These are phyloP conservation scores for Dactylella cylindrospora DNA, from an alignment of 2,329 filamentous ascomycete species.

Conservation along the genomic window DNA sequence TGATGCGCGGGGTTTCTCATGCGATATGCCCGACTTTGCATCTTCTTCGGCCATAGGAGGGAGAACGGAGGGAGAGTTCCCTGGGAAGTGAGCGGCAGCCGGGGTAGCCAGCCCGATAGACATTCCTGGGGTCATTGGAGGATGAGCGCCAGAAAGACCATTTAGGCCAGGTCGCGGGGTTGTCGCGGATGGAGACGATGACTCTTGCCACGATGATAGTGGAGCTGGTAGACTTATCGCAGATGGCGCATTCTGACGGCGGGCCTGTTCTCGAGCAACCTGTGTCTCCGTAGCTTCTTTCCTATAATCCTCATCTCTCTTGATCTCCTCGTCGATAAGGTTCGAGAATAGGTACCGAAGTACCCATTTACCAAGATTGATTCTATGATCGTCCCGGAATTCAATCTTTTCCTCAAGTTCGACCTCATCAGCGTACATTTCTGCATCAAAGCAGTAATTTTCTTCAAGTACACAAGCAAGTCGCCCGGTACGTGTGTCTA, in stretches of 20 bases:
- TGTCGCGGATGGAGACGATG: slow-evolving; percentile 53
- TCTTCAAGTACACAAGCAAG: slow-evolving; percentile 88
- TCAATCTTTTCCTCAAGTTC: slow-evolving; percentile 71
- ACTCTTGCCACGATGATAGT: slow-evolving; percentile 27
- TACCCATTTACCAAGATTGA: slow-evolving; percentile 97
- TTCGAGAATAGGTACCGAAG: slow-evolving; percentile 87
- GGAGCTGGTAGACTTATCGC: slow-evolving; percentile 62
- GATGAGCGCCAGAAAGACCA: slow-evolving; percentile 58
- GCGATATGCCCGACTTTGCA: slow-evolving; percentile 49
- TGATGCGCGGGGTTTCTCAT: slow-evolving; percentile 56
- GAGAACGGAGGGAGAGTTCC: slow-evolving; percentile 52
- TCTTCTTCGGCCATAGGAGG: slow-evolving; percentile 58
- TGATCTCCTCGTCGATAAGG: slow-evolving; percentile 86
- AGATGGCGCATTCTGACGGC: slow-evolving; percentile 61
- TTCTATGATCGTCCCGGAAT: slow-evolving; percentile 90
- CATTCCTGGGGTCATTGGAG: slow-evolving; percentile 71
- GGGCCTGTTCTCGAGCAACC: slow-evolving; percentile 62
- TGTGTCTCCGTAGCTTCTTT: slow-evolving; percentile 65
- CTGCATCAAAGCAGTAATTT: slow-evolving; percentile 95
- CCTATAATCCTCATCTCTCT: slow-evolving; percentile 74
- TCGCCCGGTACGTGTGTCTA: slow-evolving; percentile 89
- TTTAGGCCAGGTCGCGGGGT: slow-evolving; percentile 64
- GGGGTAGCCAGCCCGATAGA: slow-evolving; percentile 78
- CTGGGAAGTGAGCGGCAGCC: slow-evolving; percentile 49
- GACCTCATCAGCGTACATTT: slow-evolving; percentile 93